Conservation (phyloP, 1,139 yeast species). For the Geotrichum candidum region DNA sequence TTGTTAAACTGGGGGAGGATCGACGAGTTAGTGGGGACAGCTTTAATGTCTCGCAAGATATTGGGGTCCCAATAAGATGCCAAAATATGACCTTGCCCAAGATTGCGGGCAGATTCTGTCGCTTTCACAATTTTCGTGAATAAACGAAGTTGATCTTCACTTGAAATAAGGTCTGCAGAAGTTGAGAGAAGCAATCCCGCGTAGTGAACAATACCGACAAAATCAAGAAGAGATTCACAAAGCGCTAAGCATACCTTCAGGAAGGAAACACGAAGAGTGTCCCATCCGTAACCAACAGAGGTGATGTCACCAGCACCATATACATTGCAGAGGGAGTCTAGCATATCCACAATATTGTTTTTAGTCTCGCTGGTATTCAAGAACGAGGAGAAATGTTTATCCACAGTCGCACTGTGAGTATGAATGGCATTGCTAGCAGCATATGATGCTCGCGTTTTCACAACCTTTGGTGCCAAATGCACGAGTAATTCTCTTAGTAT, state of each 20-base stretch:
- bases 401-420: slow-evolving; percentile 9
- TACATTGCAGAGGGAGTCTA: slow-evolving; percentile 30
- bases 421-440: slow-evolving; percentile 25
- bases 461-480: slow-evolving; percentile 45
- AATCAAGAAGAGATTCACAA: slow-evolving; percentile 48
- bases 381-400: slow-evolving; percentile 13
- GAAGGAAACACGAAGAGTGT: slow-evolving; percentile 51
- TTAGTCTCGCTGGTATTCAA: slow-evolving; percentile 22
- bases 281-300: slow-evolving; percentile 46
- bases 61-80: slow-evolving; percentile 66
- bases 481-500: slow-evolving; percentile 56
- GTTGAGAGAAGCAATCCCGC: slow-evolving; percentile 51
- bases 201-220: slow-evolving; percentile 42
- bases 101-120: slow-evolving; percentile 28
- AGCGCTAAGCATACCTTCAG: slow-evolving; percentile 51
- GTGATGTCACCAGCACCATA: slow-evolving; percentile 32
- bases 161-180: slow-evolving; percentile 45
- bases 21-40: slow-evolving; percentile 15
- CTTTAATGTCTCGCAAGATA: slow-evolving; percentile 47
- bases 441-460: slow-evolving; percentile 22
- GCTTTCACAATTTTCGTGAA: slow-evolving; percentile 30
- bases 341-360: slow-evolving; percentile 24
- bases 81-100: slow-evolving; percentile 30
- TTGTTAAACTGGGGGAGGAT: slow-evolving; percentile 15
- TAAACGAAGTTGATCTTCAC: slow-evolving; percentile 44